phyloP scores from a whole-genome alignment of 495 filamentous ascomycete species.

The Penicillium diatomitis region DNA sequence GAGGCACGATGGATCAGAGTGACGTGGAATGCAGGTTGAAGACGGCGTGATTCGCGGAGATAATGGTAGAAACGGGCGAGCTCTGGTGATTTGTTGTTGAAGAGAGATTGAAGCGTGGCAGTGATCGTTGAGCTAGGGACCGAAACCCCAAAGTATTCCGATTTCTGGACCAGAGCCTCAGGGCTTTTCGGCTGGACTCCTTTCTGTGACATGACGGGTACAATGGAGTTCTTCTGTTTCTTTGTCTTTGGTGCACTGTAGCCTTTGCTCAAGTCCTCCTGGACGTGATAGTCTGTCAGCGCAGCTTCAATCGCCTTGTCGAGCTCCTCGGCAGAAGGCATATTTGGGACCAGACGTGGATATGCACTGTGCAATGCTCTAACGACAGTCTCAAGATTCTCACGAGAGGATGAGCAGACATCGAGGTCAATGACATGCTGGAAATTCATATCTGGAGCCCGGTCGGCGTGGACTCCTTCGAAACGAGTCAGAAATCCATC shows the following conservation, averaged over 20 bases:
- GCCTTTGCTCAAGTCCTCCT: slow-evolving; percentile 54
- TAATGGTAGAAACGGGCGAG: slow-evolving; percentile 62
- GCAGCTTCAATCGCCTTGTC: slow-evolving; percentile 72
- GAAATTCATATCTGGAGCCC: slow-evolving; percentile 64
- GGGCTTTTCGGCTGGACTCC: slow-evolving; percentile 12
- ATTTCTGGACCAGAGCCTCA: slow-evolving; percentile 34
- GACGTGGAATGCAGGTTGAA: slow-evolving; percentile 85
- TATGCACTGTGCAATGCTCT: slow-evolving; percentile 58
- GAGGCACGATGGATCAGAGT: slow-evolving; percentile 78
- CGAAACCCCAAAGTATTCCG: slow-evolving; percentile 78
- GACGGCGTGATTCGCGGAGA: slow-evolving; percentile 59
- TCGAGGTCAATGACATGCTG: slow-evolving; percentile 81
- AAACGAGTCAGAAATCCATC: slow-evolving; percentile 85
- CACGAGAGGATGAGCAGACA: slow-evolving; percentile 61
- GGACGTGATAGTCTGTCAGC: slow-evolving; percentile 68
- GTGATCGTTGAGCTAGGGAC: slow-evolving; percentile 50
- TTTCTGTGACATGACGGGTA: slow-evolving; percentile 6
- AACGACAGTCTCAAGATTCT: slow-evolving; percentile 79
- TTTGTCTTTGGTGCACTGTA: slow-evolving; percentile 17
- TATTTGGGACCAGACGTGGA: slow-evolving; percentile 59
- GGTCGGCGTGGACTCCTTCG: slow-evolving; percentile 56
- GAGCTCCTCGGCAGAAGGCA: slow-evolving; percentile 65
- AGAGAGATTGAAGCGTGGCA: slow-evolving; percentile 56
- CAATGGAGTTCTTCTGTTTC: slow-evolving; percentile 27
- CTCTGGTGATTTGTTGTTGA: slow-evolving; percentile 34